Percentiles rank a stretch among this genome's conserved stretches.
phyloP scores from a whole-genome alignment of 176 grass and related monocot genomes.

The Eragrostis nindensis region DNA sequence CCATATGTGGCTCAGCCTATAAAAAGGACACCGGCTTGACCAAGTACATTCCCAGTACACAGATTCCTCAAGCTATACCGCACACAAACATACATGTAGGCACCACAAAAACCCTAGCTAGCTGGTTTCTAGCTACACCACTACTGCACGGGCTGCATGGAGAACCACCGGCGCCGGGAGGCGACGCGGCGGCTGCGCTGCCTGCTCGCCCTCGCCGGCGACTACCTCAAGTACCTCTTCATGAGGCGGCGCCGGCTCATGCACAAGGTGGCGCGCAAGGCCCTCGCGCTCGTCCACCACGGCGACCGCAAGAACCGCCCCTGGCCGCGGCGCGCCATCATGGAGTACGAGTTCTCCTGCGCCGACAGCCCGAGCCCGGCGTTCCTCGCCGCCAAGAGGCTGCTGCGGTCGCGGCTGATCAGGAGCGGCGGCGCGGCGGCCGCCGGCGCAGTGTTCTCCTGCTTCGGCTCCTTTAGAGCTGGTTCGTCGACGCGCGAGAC shows the following conservation, averaged over 20 bases:
- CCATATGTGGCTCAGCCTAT: constrained; percentile 13
- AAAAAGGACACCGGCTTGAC: constrained; percentile 28
- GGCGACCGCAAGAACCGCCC: constrained; percentile 14
- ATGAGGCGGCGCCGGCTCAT: constrained; percentile 50
- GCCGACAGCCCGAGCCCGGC: constrained; percentile 63
- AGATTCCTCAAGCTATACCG: constrained; percentile 24
- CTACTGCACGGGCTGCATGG: constrained; percentile 4
- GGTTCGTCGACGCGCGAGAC: neutral
- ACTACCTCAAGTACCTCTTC: constrained; percentile 67
- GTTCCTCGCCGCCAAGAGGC: constrained; percentile 41
- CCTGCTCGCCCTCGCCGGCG: constrained; percentile 34
- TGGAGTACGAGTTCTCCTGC: constrained; percentile 80
- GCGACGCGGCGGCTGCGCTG: constrained; percentile 32
- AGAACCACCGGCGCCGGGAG: neutral
- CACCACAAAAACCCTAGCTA: constrained; percentile 25
- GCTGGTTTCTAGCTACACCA: neutral
- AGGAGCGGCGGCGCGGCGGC: constrained; percentile 13
- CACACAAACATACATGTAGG: constrained; percentile 19
- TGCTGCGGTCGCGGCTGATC: constrained; percentile 45
- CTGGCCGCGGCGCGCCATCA: constrained; percentile 19
- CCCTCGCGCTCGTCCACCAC: constrained; percentile 43
- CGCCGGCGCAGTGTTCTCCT: constrained; percentile 11
- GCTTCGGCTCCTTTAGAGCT: constrained; percentile 30
- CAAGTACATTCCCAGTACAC: constrained; percentile 28
- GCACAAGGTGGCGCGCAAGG: constrained; percentile 44